Conservation (phyloP, 2,329 filamentous ascomycete species). For the Lomentospora prolificans region DNA sequence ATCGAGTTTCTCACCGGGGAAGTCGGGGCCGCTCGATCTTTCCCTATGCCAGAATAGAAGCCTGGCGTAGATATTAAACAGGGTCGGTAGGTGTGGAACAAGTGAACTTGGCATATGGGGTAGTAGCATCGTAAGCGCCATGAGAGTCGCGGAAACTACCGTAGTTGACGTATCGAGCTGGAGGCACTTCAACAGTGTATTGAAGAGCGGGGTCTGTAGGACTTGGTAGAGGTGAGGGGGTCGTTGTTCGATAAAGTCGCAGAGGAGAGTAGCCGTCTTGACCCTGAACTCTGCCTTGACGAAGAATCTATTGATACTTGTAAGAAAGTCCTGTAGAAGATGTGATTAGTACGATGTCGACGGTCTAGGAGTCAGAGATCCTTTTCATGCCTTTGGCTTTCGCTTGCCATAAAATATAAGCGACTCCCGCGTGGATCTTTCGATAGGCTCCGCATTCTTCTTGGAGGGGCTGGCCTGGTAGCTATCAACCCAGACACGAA, state of each 20-base stretch:
- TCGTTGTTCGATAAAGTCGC: conserved; percentile 63
- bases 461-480: conserved; percentile 11
- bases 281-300: conserved; percentile 54
- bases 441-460: conserved; percentile 29
- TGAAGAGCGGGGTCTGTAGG: conserved; percentile 61
- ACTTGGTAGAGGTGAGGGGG: conserved; percentile 72
- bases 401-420: conserved; percentile 55
- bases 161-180: conserved; percentile 70
- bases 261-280: conserved; percentile 55
- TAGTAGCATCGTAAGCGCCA: conserved; percentile 69
- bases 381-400: conserved; percentile 42
- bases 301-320: conserved; percentile 55
- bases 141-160: conserved; percentile 64
- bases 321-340: conserved; percentile 50
- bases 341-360: conserved; percentile 7
- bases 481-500: conserved; percentile 48
- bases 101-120: conserved; percentile 70
- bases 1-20: conserved; percentile 5
- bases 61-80: conserved; percentile 76
- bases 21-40: conserved; percentile 22
- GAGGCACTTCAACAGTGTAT: conserved; percentile 61
- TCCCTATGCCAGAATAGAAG: conserved; percentile 68
- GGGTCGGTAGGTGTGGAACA: conserved; percentile 55
- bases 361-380: background rate
- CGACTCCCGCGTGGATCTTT: conserved; percentile 40